Percentiles rank a stretch among this genome's conserved stretches.
Evolutionary conservation across 2,329 filamentous ascomycete genomes (phyloP).

Genomic region (Fusarium sp.): DNA sequence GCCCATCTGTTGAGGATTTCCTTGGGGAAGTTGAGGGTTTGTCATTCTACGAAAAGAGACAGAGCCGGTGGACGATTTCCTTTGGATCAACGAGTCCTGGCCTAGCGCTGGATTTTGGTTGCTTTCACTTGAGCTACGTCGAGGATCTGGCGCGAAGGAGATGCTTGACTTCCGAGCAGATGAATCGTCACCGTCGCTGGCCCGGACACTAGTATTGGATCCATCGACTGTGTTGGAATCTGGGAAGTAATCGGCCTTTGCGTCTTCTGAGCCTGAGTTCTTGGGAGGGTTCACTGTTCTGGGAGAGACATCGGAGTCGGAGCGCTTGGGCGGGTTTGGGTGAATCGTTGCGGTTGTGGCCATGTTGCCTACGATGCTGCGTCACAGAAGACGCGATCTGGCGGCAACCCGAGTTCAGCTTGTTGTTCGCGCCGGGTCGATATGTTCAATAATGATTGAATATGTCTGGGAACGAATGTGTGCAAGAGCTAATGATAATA

Average conservation of each 20-base stretch:
- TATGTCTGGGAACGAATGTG: slow-evolving; percentile 11
- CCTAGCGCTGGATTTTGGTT: slow-evolving; percentile 37
- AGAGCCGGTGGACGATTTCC: slow-evolving; percentile 58
- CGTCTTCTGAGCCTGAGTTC: slow-evolving; percentile 11
- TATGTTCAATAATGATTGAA: slow-evolving; percentile 1
- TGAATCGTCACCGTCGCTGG: slow-evolving; percentile 46
- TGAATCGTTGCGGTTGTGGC: slow-evolving; percentile 38
- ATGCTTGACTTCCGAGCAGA: slow-evolving; percentile 46
- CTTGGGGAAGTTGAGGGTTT: slow-evolving; percentile 59
- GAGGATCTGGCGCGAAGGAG: slow-evolving; percentile 48
- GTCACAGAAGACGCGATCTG: slow-evolving; percentile 2
- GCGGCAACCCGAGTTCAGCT: neutral
- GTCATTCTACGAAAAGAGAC: slow-evolving; percentile 57
- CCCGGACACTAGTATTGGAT: slow-evolving; percentile 36
- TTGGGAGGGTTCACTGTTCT: slow-evolving; percentile 43
- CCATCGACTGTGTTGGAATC: slow-evolving; percentile 37
- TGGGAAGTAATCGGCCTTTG: slow-evolving; percentile 41
- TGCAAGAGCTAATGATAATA: neutral
- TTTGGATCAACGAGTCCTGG: slow-evolving; percentile 39
- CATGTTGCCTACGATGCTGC: slow-evolving; percentile 17
- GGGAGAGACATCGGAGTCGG: slow-evolving; percentile 57
- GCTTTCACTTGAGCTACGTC: slow-evolving; percentile 40
- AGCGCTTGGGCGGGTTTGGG: slow-evolving; percentile 43
- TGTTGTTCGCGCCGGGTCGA: neutral
- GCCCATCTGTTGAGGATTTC: slow-evolving; percentile 55